phyloP scores from a whole-genome alignment of 148 eudicot genomes.

The Hydrangea macrophylla region DNA sequence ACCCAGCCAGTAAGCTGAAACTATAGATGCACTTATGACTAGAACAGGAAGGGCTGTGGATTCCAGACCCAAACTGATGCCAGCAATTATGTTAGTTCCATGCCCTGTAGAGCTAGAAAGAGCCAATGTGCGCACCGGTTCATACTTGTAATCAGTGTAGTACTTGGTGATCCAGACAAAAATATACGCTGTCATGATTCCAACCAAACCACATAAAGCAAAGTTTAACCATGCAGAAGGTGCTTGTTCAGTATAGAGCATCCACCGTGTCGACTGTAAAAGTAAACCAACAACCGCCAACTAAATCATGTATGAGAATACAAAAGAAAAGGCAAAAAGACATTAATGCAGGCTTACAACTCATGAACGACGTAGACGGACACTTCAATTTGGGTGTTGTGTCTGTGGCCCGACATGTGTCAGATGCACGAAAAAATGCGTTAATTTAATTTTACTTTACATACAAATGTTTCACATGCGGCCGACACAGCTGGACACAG shows the following conservation, averaged over 20 bases:
- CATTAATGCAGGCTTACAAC: not conserved
- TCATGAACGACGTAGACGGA: no score
- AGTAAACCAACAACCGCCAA: constrained; percentile 9
- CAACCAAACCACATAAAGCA: constrained; percentile 91
- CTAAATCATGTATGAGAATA: constrained; percentile 1
- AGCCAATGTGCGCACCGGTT: constrained; percentile 93
- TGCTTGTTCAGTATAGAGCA: constrained; percentile 97
- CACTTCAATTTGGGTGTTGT: no score
- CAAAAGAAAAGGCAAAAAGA: not conserved
- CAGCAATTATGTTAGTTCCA: constrained; percentile 98
- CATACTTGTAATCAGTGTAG: constrained; percentile 95
- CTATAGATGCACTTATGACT: constrained; percentile 78
- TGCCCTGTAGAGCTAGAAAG: constrained; percentile 93
- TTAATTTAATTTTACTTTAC: no score
- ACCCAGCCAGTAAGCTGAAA: constrained; percentile 97
- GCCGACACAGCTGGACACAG: no score
- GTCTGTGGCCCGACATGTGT: no score
- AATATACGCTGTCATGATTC: constrained; percentile 81
- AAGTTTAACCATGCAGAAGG: constrained; percentile 98
- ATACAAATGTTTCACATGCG: no score
- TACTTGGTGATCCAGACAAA: constrained; percentile 95
- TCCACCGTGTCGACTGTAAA: constrained; percentile 94
- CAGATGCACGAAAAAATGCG: no score
- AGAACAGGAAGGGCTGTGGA: constrained; percentile 98
- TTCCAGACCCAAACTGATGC: constrained; percentile 94